Evolutionary conservation across 2,329 filamentous ascomycete species (phyloP).

Genomic region (Alternaria sp.): DNA sequence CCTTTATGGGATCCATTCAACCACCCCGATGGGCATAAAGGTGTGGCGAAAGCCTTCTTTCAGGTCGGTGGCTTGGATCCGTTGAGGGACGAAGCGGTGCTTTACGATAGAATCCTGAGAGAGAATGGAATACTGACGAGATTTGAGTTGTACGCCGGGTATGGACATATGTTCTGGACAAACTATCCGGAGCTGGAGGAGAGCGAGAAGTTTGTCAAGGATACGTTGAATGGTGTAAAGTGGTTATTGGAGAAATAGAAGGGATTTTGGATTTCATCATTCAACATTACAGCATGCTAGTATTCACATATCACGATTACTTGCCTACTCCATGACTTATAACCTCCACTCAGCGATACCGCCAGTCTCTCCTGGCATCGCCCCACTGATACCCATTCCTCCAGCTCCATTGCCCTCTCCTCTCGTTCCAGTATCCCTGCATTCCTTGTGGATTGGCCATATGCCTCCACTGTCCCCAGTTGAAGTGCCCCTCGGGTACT

Average conservation of each 20-base stretch:
- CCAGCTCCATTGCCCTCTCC: background rate
- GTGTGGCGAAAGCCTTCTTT: constrained; percentile 57
- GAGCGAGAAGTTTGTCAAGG: constrained; percentile 35
- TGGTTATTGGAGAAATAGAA: constrained; percentile 38
- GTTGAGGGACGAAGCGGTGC: constrained; percentile 58
- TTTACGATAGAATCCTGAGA: constrained; percentile 55
- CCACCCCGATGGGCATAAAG: constrained; percentile 49
- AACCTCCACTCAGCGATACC: background rate
- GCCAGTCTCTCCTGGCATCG: background rate
- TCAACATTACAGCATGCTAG: background rate
- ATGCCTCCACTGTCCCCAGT: background rate
- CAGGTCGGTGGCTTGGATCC: constrained; percentile 60
- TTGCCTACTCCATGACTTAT: background rate
- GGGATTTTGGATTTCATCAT: background rate
- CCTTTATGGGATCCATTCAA: constrained; percentile 45
- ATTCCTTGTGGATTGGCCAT: background rate
- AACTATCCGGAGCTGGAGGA: constrained; percentile 40
- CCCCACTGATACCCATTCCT: background rate
- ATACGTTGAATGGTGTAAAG: constrained; percentile 38
- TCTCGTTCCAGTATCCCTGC: background rate
- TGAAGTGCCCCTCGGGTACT: background rate
- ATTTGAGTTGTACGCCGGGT: constrained; percentile 53
- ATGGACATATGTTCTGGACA: constrained; percentile 56
- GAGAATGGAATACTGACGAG: constrained; percentile 51
- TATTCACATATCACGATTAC: too few species aligned